Conservation (phyloP, 768 basidiomycete species). For the Gloeophyllum trabeum region DNA sequence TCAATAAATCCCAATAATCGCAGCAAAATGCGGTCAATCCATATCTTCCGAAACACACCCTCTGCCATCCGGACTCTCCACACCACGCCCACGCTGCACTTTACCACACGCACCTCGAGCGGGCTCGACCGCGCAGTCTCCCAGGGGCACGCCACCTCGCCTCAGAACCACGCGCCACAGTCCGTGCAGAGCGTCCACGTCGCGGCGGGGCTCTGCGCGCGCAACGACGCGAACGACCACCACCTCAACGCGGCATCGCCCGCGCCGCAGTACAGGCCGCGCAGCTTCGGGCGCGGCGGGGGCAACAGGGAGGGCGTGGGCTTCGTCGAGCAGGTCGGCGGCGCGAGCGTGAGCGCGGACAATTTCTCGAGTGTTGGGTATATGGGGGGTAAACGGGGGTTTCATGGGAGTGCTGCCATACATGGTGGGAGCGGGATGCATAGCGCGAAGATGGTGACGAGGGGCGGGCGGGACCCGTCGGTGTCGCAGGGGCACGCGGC, state of each 20-base stretch:
- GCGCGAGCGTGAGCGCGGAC: neutral
- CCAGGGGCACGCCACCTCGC: neutral
- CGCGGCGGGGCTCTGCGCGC: neutral
- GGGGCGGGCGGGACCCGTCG: neutral
- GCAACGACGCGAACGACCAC: neutral
- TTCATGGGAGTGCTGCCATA: too few relatives aligned
- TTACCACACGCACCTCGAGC: too few relatives aligned
- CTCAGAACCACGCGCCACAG: neutral
- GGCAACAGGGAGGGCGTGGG: slow-evolving; percentile 2
- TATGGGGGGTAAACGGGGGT: too few relatives aligned
- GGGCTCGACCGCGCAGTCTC: neutral
- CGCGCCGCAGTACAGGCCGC: neutral
- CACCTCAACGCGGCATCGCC: neutral
- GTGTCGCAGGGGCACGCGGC: neutral
- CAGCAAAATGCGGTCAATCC: too few relatives aligned
- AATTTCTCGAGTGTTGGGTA: too few relatives aligned
- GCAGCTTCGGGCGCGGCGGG: neutral
- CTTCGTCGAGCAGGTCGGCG: slow-evolving; percentile 3
- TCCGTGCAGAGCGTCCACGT: neutral
- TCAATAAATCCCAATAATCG: too few relatives aligned
- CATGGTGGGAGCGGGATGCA: too few relatives aligned
- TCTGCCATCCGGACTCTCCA: too few relatives aligned
- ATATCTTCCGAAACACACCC: too few relatives aligned
- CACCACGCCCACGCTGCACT: too few relatives aligned
- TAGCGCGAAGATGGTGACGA: neutral